phyloP scores from a whole-genome alignment of 1,284 basidiomycete genomes.

The Moesziomyces parantarcticus region DNA sequence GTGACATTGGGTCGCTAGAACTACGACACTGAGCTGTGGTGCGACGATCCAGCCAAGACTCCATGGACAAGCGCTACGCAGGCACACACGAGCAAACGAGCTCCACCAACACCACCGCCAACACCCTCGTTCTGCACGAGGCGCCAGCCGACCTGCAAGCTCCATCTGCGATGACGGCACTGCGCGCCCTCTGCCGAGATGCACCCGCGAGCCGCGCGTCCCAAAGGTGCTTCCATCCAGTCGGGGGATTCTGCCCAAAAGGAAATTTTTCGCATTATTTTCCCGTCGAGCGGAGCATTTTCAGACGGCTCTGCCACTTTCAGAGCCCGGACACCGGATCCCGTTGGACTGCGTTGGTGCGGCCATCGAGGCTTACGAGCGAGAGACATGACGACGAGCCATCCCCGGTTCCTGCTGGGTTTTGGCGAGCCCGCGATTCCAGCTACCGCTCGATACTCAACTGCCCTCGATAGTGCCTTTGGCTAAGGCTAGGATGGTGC shows the following conservation, averaged over 20 bases:
- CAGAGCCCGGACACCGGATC: neutral
- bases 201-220: neutral
- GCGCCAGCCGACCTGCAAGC: slow-evolving; percentile 18
- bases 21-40: neutral
- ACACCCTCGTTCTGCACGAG: slow-evolving; percentile 13
- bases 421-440: neutral
- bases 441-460: neutral
- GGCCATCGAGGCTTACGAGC: neutral
- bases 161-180: slow-evolving; percentile 39
- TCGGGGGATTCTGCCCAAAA: neutral
- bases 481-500: too few relatives aligned
- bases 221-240: too few relatives aligned
- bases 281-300: neutral
- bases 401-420: neutral
- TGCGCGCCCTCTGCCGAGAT: slow-evolving; percentile 27
- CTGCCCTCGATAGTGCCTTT: too few relatives aligned
- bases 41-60: slow-evolving; percentile 3
- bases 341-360: neutral
- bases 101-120: too few relatives aligned
- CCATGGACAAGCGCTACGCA: slow-evolving; percentile 3
- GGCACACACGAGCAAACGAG: neutral
- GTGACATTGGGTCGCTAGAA: neutral
- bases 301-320: neutral
- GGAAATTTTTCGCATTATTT: slow-evolving; percentile 2
- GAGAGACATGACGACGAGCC: neutral